A percentile compares a stretch with the other conserved stretches of the same genome.
phyloP scores from a whole-genome alignment of 495 filamentous ascomycete genomes.

The Aspergillus coremiiformis region DNA sequence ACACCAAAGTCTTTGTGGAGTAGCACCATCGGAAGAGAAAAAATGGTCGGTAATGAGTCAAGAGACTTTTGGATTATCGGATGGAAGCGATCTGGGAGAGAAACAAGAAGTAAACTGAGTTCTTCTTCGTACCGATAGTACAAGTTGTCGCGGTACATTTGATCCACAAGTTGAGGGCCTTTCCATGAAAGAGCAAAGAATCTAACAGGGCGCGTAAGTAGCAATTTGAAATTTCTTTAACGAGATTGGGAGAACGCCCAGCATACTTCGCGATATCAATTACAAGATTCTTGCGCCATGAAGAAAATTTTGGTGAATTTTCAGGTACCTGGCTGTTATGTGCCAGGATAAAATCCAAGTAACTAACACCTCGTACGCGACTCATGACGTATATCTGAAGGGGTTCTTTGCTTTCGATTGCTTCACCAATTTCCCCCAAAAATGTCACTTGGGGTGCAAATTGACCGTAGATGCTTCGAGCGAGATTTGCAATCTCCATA shows the following conservation, averaged over 20 bases:
- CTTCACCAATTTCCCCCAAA: constrained; percentile 29
- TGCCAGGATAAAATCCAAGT: constrained; percentile 30
- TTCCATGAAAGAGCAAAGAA: constrained; percentile 34
- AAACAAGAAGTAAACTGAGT: constrained; percentile 19
- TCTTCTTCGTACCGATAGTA: constrained; percentile 22
- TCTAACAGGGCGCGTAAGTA: constrained; percentile 13
- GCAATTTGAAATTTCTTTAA: constrained; percentile 1
- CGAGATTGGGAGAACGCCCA: not conserved
- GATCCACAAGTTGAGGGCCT: constrained; percentile 20
- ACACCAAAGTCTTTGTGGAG: constrained; percentile 31
- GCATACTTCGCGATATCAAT: constrained; percentile 23
- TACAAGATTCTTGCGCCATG: constrained; percentile 26
- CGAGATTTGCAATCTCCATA: constrained; percentile 22
- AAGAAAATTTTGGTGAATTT: constrained; percentile 25
- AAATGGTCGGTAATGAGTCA: constrained; percentile 21
- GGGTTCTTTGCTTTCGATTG: constrained; percentile 24
- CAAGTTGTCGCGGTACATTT: constrained; percentile 17
- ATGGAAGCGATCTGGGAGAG: constrained; percentile 31
- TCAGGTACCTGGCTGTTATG: constrained; percentile 19
- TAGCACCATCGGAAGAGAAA: constrained; percentile 36
- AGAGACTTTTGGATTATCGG: constrained; percentile 26
- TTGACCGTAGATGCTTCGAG: constrained; percentile 24
- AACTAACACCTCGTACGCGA: constrained; percentile 28
- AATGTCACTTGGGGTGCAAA: constrained; percentile 26
- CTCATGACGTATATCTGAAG: constrained; percentile 33